A percentile compares a stretch with the other conserved stretches of the same genome.
Conservation (phyloP, 2,329 filamentous ascomycete genomes). For the Arachnopeziza araneosa region DNA sequence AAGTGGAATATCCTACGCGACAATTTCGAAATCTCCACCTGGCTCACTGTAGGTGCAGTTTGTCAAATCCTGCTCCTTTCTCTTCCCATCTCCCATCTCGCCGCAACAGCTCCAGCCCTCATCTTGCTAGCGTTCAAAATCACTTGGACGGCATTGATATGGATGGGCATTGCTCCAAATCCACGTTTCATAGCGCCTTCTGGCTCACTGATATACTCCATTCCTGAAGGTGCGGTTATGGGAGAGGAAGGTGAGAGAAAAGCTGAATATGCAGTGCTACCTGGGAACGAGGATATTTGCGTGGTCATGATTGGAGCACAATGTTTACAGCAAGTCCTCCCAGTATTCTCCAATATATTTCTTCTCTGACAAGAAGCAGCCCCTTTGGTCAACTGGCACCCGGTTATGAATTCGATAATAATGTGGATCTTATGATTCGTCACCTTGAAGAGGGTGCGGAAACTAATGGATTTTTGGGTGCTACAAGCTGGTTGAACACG, state of each 20-base stretch:
- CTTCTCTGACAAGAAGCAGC: neutral
- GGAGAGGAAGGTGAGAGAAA: neutral
- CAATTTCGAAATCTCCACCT: slow-evolving; percentile 1
- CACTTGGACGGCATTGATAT: neutral
- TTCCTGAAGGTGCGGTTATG: neutral
- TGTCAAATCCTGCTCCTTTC: neutral
- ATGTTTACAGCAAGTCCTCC: neutral
- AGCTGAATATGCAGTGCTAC: neutral
- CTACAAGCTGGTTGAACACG: neutral
- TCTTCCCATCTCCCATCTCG: neutral
- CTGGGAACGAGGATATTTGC: neutral
- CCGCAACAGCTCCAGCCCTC: neutral
- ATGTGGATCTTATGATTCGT: neutral
- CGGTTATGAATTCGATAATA: neutral
- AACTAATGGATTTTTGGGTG: neutral
- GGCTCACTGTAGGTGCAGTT: neutral
- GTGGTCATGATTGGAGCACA: slow-evolving; percentile 1
- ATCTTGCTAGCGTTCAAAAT: neutral
- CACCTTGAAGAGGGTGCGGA: neutral
- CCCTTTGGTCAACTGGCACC: neutral
- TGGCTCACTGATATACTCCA: neutral
- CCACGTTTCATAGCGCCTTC: neutral
- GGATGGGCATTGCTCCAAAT: neutral
- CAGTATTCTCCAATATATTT: neutral
- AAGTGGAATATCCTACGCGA: slow-evolving; percentile 2